Percentiles rank a stretch among this genome's conserved stretches.
Conservation (phyloP, 345 rosid species). For the Eucalyptus caleyi region DNA sequence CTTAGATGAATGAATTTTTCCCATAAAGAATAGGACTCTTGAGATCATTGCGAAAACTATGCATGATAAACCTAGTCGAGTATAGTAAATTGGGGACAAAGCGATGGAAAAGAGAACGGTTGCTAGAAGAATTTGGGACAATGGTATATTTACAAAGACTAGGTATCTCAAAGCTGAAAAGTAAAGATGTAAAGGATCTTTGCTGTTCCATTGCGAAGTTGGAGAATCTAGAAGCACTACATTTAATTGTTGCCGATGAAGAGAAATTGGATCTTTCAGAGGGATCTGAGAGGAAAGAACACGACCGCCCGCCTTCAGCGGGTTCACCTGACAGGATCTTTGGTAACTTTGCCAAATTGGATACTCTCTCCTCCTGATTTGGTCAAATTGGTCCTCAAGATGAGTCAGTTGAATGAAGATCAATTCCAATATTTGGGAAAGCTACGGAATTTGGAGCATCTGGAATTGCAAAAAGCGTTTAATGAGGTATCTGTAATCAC, state of each 20-base stretch:
- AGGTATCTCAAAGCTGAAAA: background rate
- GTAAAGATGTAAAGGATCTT: background rate
- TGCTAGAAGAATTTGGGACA: background rate
- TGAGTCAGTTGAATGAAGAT: background rate
- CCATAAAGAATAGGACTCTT: no score
- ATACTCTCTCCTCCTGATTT: background rate
- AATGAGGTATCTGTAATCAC: background rate
- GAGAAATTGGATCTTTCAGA: background rate
- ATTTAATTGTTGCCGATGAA: background rate
- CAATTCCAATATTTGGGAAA: background rate
- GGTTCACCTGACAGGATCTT: background rate
- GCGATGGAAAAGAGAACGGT: background rate
- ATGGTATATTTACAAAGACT: background rate
- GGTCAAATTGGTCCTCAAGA: background rate
- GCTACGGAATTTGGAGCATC: background rate
- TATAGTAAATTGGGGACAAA: background rate
- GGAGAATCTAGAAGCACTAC: background rate
- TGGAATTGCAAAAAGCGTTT: background rate
- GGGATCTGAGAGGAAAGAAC: background rate
- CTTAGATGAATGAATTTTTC: no score
- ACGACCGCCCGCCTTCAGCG: accelerated
- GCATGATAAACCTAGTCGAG: background rate
- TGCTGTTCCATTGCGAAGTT: background rate
- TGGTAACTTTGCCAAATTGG: background rate
- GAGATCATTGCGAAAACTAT: no score